Conservation (phyloP, 495 filamentous ascomycete species). For the Daldinia loculata region DNA sequence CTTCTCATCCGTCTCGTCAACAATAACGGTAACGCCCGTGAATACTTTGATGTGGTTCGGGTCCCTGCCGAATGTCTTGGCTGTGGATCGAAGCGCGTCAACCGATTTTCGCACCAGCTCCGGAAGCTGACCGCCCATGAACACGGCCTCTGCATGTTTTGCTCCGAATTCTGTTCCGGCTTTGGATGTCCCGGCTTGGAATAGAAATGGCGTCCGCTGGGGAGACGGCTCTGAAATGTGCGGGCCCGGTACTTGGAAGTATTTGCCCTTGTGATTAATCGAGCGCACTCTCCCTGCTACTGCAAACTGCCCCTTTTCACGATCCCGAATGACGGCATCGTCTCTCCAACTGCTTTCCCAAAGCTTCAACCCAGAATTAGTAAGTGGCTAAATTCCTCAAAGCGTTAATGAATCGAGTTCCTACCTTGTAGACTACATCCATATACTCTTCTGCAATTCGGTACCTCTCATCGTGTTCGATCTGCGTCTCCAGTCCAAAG, state of each 20-base stretch:
- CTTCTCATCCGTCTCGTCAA: constrained; percentile 64
- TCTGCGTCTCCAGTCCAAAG: constrained; percentile 60
- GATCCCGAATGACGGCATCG: constrained; percentile 64
- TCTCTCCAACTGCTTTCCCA: constrained; percentile 69
- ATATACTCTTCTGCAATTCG: constrained; percentile 69
- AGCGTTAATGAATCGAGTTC: neutral
- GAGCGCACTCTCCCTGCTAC: constrained; percentile 62
- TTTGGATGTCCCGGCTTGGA: constrained; percentile 67
- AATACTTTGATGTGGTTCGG: constrained; percentile 63
- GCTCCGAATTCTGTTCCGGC: constrained; percentile 66
- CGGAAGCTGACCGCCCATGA: constrained; percentile 60
- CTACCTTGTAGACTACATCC: constrained; percentile 65
- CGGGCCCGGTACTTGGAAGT: constrained; percentile 67
- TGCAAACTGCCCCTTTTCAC: constrained; percentile 61
- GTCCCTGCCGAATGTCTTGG: constrained; percentile 54
- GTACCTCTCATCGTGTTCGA: constrained; percentile 67
- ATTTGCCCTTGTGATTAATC: constrained; percentile 69
- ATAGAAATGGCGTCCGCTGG: constrained; percentile 67
- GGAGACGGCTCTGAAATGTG: constrained; percentile 67
- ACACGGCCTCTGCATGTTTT: constrained; percentile 65
- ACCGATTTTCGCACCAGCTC: constrained; percentile 59
- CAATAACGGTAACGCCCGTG: constrained; percentile 59
- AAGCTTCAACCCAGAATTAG: constrained; percentile 40
- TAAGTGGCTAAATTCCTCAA: constrained; percentile 22
- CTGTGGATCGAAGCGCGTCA: constrained; percentile 60